A percentile compares a stretch with the other conserved stretches of the same genome.
Evolutionary conservation across 129 eudicot species (phyloP).

Genomic region (Heracleum sosnowskyi): DNA sequence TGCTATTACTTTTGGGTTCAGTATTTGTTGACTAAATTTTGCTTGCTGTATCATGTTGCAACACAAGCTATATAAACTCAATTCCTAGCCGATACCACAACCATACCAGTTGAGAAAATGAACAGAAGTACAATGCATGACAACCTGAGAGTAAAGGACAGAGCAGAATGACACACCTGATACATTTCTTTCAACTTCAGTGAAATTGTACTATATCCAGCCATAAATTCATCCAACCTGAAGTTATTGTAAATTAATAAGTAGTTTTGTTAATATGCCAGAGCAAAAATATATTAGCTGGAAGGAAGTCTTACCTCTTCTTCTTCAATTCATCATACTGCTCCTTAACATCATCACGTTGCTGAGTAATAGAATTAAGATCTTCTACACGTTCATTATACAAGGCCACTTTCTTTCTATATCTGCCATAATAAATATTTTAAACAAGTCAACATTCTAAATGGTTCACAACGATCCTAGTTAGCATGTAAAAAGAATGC

Average conservation of each 20-base stretch:
- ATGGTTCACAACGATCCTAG: not conserved
- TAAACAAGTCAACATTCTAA: not conserved
- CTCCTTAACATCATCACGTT: conserved; percentile 76
- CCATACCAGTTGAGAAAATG: not conserved
- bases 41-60: not conserved
- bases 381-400: conserved; percentile 89
- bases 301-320: conserved; percentile 54
- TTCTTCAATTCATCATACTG: conserved; percentile 95
- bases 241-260: conserved; percentile 9
- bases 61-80: not conserved
- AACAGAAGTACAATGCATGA: not conserved
- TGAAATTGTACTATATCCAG: conserved; percentile 89
- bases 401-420: conserved; percentile 56
- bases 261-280: not conserved
- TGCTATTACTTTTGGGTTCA: not conserved
- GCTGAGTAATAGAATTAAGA: conserved; percentile 66
- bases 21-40: not conserved
- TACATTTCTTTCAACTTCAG: conserved; percentile 95
- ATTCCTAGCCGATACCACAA: not conserved
- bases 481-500: conserved; percentile 7
- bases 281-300: not conserved
- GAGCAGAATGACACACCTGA: conserved; percentile 42
- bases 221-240: conserved; percentile 99
- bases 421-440: conserved; percentile 32
- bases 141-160: not conserved